Evolutionary conservation across 148 eudicot species (phyloP), one percentile per base, ranked within the genome.

Genomic region (Selenicereus undatus): DNA sequence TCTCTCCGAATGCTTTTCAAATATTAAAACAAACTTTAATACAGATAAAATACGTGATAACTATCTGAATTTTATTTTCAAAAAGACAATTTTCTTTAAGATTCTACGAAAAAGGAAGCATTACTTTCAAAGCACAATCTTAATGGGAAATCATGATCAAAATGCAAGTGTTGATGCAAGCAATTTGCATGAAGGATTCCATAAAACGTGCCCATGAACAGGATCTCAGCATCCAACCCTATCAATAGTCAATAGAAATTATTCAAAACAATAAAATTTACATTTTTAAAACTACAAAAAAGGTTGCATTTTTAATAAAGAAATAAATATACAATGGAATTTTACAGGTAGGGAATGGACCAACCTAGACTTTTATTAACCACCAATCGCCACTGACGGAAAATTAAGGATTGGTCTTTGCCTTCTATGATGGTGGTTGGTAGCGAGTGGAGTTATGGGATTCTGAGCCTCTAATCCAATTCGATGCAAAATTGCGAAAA

Each of bases 401-500:
- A 64, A 64, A 22, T 22, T n/a, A 24, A 26, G 30, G 32, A 66
- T 66, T 24, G 62, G 22, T 56, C 62, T 39, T 39, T 5, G 43
- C 3, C 43, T 1, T 39, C 43, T 39, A 7, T 39, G 5, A 39
- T 16, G 20, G 6, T 56, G 20, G 5, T 20, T 16, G 5, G n/a
- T 56, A 12, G 62, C 0, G 18, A 18, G 68, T 22, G 68, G 68
- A 0, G n/a, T 22, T 62, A 68, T 76, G 66, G 45, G 48, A 30
- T 76, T 76, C 68, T 18, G 78, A 76, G 2, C 48, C 45, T 56
- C 18, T 56, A 35, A 35, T 39, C 68, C 36, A 73, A 60, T 76
- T 76, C 51, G 79, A 76, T 65, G 71, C 32, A 66, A 62, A 20
- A 35, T 76, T 58, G 70, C 70, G 79, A 76, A 39, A 66, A 66